phyloP scores from a whole-genome alignment of 192 early-diverging fungal species.

The Backusella westeae region DNA sequence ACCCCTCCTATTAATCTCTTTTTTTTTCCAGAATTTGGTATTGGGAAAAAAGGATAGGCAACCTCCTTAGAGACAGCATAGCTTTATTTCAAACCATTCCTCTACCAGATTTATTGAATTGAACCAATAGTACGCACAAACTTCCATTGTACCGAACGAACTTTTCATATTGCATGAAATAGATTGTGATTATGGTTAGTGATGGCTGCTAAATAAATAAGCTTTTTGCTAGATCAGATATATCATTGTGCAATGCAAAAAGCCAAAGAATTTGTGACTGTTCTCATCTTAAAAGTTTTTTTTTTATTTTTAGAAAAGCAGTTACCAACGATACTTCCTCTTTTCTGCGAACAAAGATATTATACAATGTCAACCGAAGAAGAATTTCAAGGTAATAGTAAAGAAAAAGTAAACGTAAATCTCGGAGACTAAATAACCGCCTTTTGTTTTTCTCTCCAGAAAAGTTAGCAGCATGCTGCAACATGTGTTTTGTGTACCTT shows the following conservation, averaged over 20 bases:
- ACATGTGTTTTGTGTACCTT: constrained; percentile 13
- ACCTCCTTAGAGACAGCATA: neutral
- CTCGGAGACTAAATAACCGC: neutral
- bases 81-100: neutral
- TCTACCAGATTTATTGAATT: neutral
- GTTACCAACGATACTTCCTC: neutral
- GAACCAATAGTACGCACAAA: too few species aligned
- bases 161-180: neutral
- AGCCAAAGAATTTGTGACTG: neutral
- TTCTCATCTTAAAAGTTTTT: neutral
- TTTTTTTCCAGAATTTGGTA: neutral
- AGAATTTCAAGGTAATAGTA: constrained; percentile 18
- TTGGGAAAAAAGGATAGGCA: neutral
- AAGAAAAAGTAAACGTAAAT: neutral
- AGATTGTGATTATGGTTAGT: neutral
- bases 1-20: neutral
- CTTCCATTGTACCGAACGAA: too few species aligned
- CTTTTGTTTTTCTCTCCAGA: neutral
- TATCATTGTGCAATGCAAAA: neutral
- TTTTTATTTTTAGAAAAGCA: neutral
- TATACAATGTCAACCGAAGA: constrained; percentile 4
- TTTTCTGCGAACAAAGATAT: neutral
- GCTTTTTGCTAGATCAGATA: too few species aligned
- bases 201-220: too few species aligned
- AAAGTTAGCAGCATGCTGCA: constrained; percentile 15